phyloP scores from a whole-genome alignment of 805 yeast genomes.

The Spencermartinsiella europaea region DNA sequence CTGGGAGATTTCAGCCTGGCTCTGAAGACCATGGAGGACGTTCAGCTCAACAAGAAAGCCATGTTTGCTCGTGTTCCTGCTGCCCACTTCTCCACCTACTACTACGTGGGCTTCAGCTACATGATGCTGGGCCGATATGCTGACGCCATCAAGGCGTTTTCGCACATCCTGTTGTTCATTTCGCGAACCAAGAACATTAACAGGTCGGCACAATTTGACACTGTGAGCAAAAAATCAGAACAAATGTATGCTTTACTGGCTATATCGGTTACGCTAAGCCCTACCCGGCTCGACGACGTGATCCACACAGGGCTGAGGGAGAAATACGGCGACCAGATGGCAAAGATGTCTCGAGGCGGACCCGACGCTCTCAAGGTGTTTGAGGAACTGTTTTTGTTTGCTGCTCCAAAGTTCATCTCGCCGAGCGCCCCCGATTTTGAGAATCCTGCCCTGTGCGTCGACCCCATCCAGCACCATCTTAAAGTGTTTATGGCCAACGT shows the following conservation, averaged over 20 bases:
- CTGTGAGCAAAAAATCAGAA: constrained; percentile 43
- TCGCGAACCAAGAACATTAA: constrained; percentile 42
- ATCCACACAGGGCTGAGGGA: constrained; percentile 42
- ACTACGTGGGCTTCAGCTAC: constrained; percentile 48
- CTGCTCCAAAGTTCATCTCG: constrained; percentile 46
- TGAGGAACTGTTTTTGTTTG: constrained; percentile 44
- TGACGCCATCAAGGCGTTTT: constrained; percentile 45
- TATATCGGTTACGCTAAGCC: constrained; percentile 41
- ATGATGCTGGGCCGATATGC: constrained; percentile 47
- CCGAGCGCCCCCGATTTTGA: constrained; percentile 35
- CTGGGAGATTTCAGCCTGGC: constrained; percentile 48
- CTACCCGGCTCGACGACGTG: constrained; percentile 44
- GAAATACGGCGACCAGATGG: constrained; percentile 43
- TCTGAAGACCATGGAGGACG: constrained; percentile 43
- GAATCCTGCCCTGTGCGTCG: constrained; percentile 30
- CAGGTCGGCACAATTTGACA: constrained; percentile 42
- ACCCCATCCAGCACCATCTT: constrained; percentile 41
- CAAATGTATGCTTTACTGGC: constrained; percentile 49
- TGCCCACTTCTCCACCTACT: constrained; percentile 47
- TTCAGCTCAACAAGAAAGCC: constrained; percentile 44
- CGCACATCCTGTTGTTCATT: constrained; percentile 43
- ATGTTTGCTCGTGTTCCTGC: constrained; percentile 44
- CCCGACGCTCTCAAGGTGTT: constrained; percentile 38
- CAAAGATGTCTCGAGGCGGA: constrained; percentile 40
- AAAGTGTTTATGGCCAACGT: constrained; percentile 41